Conservation (phyloP, 164 flowering plant genomes). For the Kalanchoe fedtschenkoi region DNA sequence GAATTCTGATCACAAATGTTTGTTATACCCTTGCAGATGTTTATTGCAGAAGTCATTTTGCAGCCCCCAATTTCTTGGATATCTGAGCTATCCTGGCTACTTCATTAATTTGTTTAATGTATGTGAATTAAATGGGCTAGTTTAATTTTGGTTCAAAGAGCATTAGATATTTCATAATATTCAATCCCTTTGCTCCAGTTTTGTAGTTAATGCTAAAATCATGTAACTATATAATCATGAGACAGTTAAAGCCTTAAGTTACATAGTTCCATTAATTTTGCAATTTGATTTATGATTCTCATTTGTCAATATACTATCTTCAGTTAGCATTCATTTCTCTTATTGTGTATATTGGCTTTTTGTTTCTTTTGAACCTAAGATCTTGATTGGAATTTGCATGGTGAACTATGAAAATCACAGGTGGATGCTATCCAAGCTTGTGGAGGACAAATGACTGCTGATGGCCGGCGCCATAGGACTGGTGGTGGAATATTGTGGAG, state of each 20-base stretch:
- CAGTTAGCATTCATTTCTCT: not conserved
- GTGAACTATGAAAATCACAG: constrained; percentile 26
- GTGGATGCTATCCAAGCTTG: constrained; percentile 83
- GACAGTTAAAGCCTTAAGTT: too few relatives aligned
- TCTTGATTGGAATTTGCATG: not conserved
- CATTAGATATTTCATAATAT: too few relatives aligned
- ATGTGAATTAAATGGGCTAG: constrained; percentile 1
- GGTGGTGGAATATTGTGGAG: constrained; percentile 92
- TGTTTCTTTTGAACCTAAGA: not conserved
- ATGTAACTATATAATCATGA: too few relatives aligned
- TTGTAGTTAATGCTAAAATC: not conserved
- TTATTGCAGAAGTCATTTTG: constrained; percentile 29
- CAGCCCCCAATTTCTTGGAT: too few relatives aligned
- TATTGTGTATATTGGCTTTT: not conserved
- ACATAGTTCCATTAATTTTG: not conserved
- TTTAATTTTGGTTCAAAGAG: not conserved
- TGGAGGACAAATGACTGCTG: constrained; percentile 93
- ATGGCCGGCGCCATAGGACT: constrained; percentile 51
- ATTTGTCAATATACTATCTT: not conserved
- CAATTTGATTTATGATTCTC: not conserved
- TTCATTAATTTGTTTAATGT: not conserved
- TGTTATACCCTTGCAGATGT: too few relatives aligned
- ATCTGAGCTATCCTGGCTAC: too few relatives aligned
- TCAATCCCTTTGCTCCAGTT: too few relatives aligned
- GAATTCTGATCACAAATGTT: not conserved